These are phyloP conservation scores for Craspedostauros australis DNA, from an alignment of 108 stramenopile species.

Conservation along the genomic window DNA sequence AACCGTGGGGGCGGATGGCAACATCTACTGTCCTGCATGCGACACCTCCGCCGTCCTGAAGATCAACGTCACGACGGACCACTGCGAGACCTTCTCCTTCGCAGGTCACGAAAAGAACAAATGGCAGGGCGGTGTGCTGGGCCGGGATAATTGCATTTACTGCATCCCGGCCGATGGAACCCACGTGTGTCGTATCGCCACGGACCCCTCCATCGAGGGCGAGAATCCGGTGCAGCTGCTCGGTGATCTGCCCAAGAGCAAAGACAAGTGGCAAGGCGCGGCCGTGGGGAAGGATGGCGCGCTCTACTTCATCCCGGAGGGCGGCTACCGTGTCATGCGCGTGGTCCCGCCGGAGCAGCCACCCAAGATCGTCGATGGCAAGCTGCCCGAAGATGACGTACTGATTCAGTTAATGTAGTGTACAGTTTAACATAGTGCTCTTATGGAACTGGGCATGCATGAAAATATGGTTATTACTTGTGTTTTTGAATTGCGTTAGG, in stretches of 20 bases:
- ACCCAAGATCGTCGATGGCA: constrained; percentile 21
- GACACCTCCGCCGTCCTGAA: constrained; percentile 59
- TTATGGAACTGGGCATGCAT: too few relatives aligned
- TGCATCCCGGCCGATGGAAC: constrained; percentile 64
- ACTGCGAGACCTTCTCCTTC: constrained; percentile 41
- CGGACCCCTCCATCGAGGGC: constrained; percentile 23
- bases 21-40: constrained; percentile 77
- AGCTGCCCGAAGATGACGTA: constrained; percentile 33
- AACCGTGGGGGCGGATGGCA: constrained; percentile 59
- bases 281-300: constrained; percentile 60
- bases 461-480: too few relatives aligned
- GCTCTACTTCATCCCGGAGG: constrained; percentile 80
- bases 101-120: constrained; percentile 66
- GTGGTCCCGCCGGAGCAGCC: constrained; percentile 47
- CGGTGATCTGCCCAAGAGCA: constrained; percentile 52
- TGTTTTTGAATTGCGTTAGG: neutral
- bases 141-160: constrained; percentile 67
- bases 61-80: constrained; percentile 31
- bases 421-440: neutral
- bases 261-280: constrained; percentile 81
- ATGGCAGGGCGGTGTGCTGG: constrained; percentile 77
- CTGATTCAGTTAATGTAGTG: constrained; percentile 39
- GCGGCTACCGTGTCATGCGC: constrained; percentile 58
- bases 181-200: constrained; percentile 57
- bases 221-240: constrained; percentile 39